Percentiles rank a stretch among this genome's conserved stretches.
Conservation (phyloP, 2,329 filamentous ascomycete species). For the Aspergillus unguis region DNA sequence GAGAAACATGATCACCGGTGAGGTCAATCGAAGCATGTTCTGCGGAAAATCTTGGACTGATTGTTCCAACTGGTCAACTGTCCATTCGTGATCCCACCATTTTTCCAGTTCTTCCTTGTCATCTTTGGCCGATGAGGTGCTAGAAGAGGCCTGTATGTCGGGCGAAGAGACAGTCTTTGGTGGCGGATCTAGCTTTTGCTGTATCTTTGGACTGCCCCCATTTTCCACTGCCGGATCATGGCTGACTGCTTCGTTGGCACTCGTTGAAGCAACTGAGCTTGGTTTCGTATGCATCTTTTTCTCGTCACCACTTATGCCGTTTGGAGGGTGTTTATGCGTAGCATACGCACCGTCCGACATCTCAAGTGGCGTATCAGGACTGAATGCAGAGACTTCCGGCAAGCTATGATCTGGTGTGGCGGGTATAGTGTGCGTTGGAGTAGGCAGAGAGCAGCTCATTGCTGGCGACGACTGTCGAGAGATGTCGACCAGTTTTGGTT, state of each 20-base stretch:
- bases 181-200: constrained; percentile 21
- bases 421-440: constrained; percentile 27
- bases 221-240: constrained; percentile 22
- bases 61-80: constrained; percentile 37
- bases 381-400: constrained; percentile 39
- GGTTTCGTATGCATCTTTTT: constrained; percentile 28
- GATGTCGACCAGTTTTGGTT: constrained; percentile 39
- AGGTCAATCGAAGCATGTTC: constrained; percentile 36
- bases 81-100: constrained; percentile 40
- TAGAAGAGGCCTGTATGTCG: constrained; percentile 16
- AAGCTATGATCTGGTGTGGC: constrained; percentile 35
- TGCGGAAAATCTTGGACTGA: constrained; percentile 36
- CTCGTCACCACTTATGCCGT: constrained; percentile 21
- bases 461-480: constrained; percentile 34
- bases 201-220: constrained; percentile 16
- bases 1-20: constrained; percentile 39
- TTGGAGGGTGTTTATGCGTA: constrained; percentile 28
- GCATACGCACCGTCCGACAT: constrained; percentile 36
- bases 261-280: constrained; percentile 27
- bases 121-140: constrained; percentile 20
- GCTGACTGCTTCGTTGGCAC: constrained; percentile 25
- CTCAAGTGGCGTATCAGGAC: constrained; percentile 38
- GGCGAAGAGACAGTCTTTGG: constrained; percentile 17
- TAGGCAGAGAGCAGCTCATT: constrained; percentile 25
- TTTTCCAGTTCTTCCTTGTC: constrained; percentile 31